phyloP scores from a whole-genome alignment of 179 eudicot species.

The Beta macrorhiza region DNA sequence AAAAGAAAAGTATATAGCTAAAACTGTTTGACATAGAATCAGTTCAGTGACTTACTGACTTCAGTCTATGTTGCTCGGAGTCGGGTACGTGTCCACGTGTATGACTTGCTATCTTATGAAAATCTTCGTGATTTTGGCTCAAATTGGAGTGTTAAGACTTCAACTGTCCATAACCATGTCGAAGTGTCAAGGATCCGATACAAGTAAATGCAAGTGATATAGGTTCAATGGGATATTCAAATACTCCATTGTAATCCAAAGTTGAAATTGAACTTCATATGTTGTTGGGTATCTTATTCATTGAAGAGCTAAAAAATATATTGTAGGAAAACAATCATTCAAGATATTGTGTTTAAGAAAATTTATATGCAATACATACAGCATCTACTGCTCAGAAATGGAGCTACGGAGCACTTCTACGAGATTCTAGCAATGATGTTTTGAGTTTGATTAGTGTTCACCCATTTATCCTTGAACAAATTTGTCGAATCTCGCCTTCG shows the following conservation, averaged over 20 bases:
- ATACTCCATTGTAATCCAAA: background rate
- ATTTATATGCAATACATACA: constrained; percentile 29
- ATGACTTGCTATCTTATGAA: no score
- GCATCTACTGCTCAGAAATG: constrained; percentile 8
- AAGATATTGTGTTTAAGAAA: constrained; percentile 13
- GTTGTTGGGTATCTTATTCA: background rate
- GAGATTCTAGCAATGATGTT: background rate
- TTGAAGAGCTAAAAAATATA: background rate
- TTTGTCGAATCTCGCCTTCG: constrained; percentile 44
- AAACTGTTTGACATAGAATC: background rate
- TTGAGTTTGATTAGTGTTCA: constrained; percentile 23
- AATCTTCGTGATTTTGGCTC: no score
- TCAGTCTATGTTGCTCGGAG: no score
- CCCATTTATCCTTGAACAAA: constrained; percentile 43
- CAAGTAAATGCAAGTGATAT: background rate
- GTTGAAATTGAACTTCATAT: background rate
- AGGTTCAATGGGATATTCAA: background rate
- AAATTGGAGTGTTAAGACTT: no score
- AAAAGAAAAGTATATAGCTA: background rate
- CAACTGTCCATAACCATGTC: no score
- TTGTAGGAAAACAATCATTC: constrained; percentile 8
- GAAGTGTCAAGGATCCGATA: no score
- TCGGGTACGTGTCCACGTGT: no score
- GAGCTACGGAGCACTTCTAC: constrained; percentile 5
- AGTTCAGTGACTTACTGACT: no score